These are phyloP conservation scores for Paratinospora sagittata DNA, from an alignment of 164 flowering plant species.

Conservation along the genomic window DNA sequence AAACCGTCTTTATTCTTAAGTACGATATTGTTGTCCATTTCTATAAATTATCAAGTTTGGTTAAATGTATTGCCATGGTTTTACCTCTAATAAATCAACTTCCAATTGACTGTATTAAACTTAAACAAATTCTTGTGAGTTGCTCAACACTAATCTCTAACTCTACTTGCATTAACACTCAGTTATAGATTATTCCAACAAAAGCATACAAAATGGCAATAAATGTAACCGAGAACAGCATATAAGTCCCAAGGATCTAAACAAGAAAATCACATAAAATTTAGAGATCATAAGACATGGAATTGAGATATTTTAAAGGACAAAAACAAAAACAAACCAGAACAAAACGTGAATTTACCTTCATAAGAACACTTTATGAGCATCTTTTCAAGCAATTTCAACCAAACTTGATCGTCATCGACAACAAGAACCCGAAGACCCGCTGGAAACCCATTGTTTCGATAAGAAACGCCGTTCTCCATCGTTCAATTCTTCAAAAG, in stretches of 20 bases:
- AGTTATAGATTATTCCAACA: no score
- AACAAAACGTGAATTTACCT: constrained; percentile 21
- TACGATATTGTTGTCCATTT: no score
- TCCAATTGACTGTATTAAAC: no score
- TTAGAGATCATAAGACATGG: neutral
- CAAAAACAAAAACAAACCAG: no score
- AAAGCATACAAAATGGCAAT: neutral
- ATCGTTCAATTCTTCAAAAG: constrained; percentile 17
- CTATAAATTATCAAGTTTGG: no score
- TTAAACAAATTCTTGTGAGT: no score
- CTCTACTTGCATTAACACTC: no score
- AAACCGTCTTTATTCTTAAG: no score
- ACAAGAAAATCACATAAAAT: neutral
- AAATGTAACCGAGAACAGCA: neutral
- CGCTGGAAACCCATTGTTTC: constrained; percentile 57
- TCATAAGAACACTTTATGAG: constrained; percentile 85
- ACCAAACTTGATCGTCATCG: constrained; percentile 92
- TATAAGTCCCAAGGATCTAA: neutral
- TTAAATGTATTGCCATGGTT: no score
- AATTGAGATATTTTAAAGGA: neutral
- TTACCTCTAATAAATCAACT: no score
- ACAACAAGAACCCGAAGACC: constrained; percentile 94
- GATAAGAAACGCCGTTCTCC: constrained; percentile 46
- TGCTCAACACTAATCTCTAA: no score
- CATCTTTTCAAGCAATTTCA: constrained; percentile 91